These are phyloP conservation scores for Cocos nucifera DNA, from an alignment of 176 grass and related monocot species.

Conservation along the genomic window DNA sequence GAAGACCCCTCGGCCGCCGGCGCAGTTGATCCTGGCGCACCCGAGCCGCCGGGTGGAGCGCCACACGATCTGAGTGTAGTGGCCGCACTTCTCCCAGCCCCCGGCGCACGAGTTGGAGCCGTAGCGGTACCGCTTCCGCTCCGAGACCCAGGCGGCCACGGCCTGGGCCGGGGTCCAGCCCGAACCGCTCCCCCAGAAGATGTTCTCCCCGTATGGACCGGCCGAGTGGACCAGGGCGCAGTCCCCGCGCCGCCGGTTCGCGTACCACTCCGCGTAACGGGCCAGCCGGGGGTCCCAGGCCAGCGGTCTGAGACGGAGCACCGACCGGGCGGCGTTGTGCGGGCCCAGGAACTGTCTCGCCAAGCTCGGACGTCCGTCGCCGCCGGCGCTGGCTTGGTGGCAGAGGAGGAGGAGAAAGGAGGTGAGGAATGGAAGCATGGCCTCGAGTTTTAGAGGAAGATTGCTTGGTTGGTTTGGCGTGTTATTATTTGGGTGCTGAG, in stretches of 20 bases:
- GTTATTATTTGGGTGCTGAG: no score
- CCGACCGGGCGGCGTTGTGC: constrained; percentile 45
- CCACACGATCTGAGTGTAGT: constrained; percentile 92
- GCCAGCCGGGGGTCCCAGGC: constrained; percentile 46
- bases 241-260: constrained; percentile 41
- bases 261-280: constrained; percentile 51
- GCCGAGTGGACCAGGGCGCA: constrained; percentile 70
- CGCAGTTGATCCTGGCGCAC: constrained; percentile 52
- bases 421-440: no score
- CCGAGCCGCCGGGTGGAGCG: constrained; percentile 20
- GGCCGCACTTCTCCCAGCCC: constrained; percentile 40
- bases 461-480: no score
- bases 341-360: constrained; percentile 33
- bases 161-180: constrained; percentile 51
- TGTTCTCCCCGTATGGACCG: constrained; percentile 76
- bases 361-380: no score
- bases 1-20: constrained; percentile 33
- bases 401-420: no score
- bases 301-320: constrained; percentile 33
- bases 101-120: constrained; percentile 48
- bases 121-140: constrained; percentile 56
- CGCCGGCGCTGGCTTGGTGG: no score
- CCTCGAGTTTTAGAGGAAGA: no score
- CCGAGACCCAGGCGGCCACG: constrained; percentile 52
- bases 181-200: constrained; percentile 70